Base-by-base conservation (phyloP, 495 filamentous ascomycete genomes). In the Aspergillus wentii region DNA sequence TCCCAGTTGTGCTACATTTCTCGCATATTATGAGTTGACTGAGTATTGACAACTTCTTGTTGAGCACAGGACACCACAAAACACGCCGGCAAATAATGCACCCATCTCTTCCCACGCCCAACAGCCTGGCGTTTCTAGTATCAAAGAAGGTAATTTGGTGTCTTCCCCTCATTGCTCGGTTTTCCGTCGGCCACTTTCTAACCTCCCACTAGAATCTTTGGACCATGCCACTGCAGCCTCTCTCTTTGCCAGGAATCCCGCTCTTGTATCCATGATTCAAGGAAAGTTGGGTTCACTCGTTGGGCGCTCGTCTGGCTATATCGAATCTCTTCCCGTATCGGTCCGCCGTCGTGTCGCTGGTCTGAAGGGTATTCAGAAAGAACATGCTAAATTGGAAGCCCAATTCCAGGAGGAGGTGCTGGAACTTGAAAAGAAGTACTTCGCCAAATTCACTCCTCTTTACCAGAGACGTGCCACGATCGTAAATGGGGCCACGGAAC, bases 361-460 rank as follows among this genome's bases (percentile, higher is more conserved):
- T 43, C 71, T 99, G 22, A 97, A 97, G 70, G 94, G 91, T 54
- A 84, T 99, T 41, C 94, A 99, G 62, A 97, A 96, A 66, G 94
- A 97, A 50, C 94, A 99, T 68, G 82, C 90, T 35, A 95, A 96
- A 70, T 80, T 99, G 48, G 94, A 99, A 73, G 87, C 88, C 38
- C 83, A 95, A 62, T 95, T 97, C 65, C 94, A 99, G 62, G 88
- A 97, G 60, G 94, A 96, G 67, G 88, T 99, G 30, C 74, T 99
- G 46, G 80, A 95, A 59, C 78, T 99, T 15, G 94, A 99, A 74
- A 99, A 99, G 79, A 94, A 94, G 67, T 99, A 92, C 66, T 96
- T 99, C 46, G 85, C 84, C 58, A 97, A 96, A 68, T 99, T 94
- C 68, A 95, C 88, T 19, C 94, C 94, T 35, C 80, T 99, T 23